Evolutionary conservation across 2,329 filamentous ascomycete species (phyloP).

Genomic region (Atkinsonella texensis): DNA sequence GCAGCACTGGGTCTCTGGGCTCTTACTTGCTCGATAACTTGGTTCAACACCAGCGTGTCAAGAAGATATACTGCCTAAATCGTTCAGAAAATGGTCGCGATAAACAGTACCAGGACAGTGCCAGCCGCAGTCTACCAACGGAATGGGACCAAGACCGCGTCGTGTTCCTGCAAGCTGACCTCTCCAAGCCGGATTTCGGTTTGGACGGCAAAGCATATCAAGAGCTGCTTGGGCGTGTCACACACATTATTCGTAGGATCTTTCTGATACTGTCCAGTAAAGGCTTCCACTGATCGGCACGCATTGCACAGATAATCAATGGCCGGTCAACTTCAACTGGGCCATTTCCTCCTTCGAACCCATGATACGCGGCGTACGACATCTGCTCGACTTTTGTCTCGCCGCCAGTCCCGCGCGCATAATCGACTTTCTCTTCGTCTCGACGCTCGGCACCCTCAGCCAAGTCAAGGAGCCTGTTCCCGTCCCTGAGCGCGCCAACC

Average conservation of each 20-base stretch:
- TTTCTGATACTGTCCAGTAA: not conserved
- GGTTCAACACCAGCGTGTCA: not conserved
- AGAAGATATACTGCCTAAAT: not conserved
- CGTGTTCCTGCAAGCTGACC: not conserved
- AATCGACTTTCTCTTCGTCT: not conserved
- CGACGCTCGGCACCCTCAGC: not conserved
- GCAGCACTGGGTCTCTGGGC: conserved; percentile 21
- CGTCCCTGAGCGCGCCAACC: not conserved
- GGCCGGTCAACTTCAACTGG: conserved; percentile 4
- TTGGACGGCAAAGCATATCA: not conserved
- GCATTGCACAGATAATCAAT: conserved; percentile 1
- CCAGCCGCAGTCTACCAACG: not conserved
- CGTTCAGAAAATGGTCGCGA: not conserved
- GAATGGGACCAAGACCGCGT: not conserved
- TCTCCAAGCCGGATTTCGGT: not conserved
- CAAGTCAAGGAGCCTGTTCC: not conserved
- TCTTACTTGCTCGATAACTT: not conserved
- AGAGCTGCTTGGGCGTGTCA: not conserved
- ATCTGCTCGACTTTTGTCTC: conserved; percentile 1
- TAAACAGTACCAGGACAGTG: not conserved
- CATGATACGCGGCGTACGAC: not conserved
- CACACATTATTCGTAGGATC: not conserved
- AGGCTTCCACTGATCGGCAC: not conserved
- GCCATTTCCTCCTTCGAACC: conserved; percentile 1
- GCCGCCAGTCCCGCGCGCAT: not conserved